Base-by-base conservation (phyloP, 2,329 filamentous ascomycete genomes). In the Cercospora brassicicola region DNA sequence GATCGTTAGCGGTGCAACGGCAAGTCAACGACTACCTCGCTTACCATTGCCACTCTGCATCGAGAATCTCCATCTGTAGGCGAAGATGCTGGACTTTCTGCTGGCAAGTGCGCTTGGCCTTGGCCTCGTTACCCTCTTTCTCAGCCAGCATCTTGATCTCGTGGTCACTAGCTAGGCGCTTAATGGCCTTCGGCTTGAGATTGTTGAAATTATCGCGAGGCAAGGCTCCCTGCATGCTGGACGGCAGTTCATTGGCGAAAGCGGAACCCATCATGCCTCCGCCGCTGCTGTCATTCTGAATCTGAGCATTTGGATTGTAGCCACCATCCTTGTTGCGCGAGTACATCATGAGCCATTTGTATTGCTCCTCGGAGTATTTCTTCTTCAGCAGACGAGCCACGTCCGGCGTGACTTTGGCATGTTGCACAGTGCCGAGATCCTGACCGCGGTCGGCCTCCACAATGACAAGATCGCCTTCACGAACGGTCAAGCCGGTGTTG, bases 291-390 rank as follows among this genome's bases (percentile, higher is more conserved):
- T 78, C 74, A 26, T 73, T 75, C 36, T 75, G 76, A 42, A 76
- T 69, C 60, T 74, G 73, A n/a, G 73, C 76, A 64, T 78, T 78
- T 1, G 76, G 76, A 67, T 78, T 78, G 59, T 70, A 75, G 33
- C 73, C 73, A 26, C 73, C 73, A 30, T 76, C 73, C 66, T 79
- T 79, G 74, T 79, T 79, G 59, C 72, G 71, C n/a, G 70, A 97
- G 79, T 97, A 99, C 91, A 98, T 95, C 91, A 98, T 97, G 63
- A 99, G 86, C 92, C 94, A 98, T 76, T 93, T 94, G 82, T 97
- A 97, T 79, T 99, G 95, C 78, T 98, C 93, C 78, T 97, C 93
- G 2, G 91, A 91, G 73, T 94, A 96, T 74, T 95, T 90, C 74
- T 96, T 92, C 79, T 97, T 97, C 72, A 93, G 83, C 59, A 95